A percentile compares a stretch with the other conserved stretches of the same genome.
These are phyloP conservation scores for Cerrena zonata DNA, from an alignment of 1,284 basidiomycete genomes.

Conservation along the genomic window DNA sequence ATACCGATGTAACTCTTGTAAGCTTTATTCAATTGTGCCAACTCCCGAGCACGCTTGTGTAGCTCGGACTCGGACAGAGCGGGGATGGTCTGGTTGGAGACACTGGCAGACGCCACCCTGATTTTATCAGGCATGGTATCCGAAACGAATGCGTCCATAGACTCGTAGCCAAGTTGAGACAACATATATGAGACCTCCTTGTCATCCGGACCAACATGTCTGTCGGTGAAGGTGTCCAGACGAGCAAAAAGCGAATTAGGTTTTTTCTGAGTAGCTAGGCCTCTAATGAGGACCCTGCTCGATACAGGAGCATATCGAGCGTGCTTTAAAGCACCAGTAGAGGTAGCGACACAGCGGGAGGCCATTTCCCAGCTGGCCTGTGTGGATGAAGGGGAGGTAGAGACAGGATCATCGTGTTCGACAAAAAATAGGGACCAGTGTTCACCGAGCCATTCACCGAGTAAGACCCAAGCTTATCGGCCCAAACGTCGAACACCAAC, in stretches of 20 bases:
- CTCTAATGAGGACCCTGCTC: slow-evolving; percentile 22
- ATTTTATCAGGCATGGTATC: slow-evolving; percentile 79
- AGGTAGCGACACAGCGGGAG: slow-evolving; percentile 37
- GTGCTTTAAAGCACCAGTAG: slow-evolving; percentile 14
- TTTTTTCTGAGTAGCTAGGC: slow-evolving; percentile 55
- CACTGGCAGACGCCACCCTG: slow-evolving; percentile 56
- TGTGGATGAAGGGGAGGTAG: slow-evolving; percentile 20
- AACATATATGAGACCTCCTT: slow-evolving; percentile 78
- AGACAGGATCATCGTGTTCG: slow-evolving; percentile 15
- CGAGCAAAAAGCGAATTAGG: slow-evolving; percentile 66
- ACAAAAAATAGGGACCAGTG: slow-evolving; percentile 20
- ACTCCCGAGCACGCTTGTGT: slow-evolving; percentile 65
- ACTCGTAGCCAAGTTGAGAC: slow-evolving; percentile 70
- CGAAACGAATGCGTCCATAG: slow-evolving; percentile 80
- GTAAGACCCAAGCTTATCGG: slow-evolving; percentile 38
- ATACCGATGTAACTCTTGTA: slow-evolving; percentile 95
- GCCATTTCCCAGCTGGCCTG: slow-evolving; percentile 31
- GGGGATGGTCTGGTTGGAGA: slow-evolving; percentile 67
- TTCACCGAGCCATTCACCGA: slow-evolving; percentile 68
- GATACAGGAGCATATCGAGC: slow-evolving; percentile 8
- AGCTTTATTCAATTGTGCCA: slow-evolving; percentile 75
- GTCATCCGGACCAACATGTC: slow-evolving; percentile 86
- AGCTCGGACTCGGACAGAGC: slow-evolving; percentile 86
- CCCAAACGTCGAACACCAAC: slow-evolving; percentile 16
- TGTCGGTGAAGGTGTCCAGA: slow-evolving; percentile 81